Conservation (phyloP, 2,329 filamentous ascomycete species). For the Fusarium sambucinum region DNA sequence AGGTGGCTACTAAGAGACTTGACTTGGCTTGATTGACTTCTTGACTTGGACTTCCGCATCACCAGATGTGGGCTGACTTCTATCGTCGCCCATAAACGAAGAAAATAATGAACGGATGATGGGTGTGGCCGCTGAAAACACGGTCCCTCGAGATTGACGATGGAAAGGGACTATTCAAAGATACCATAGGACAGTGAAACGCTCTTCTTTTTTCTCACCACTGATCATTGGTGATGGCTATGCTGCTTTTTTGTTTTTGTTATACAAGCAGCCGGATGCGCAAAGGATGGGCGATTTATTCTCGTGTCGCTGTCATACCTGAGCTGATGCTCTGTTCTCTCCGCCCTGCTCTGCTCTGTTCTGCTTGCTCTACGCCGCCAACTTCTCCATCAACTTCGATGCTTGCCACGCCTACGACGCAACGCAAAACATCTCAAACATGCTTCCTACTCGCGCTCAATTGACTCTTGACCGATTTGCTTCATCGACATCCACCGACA, state of each 20-base stretch:
- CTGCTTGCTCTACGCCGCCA: neutral
- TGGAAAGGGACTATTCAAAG: slow-evolving; percentile 9
- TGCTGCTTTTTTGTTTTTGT: neutral
- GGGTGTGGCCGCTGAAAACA: slow-evolving; percentile 1
- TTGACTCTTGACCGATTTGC: neutral
- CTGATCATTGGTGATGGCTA: neutral
- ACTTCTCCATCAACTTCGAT: neutral
- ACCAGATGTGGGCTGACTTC: neutral
- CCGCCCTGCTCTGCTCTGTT: too few species aligned
- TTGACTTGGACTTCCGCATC: neutral
- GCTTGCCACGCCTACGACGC: neutral
- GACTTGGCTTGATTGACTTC: neutral
- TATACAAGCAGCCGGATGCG: neutral
- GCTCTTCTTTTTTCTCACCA: slow-evolving; percentile 6
- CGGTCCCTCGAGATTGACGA: neutral
- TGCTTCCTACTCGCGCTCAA: neutral
- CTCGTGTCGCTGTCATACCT: slow-evolving; percentile 1
- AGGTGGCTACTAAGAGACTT: slow-evolving; percentile 3
- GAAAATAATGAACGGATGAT: slow-evolving; percentile 5
- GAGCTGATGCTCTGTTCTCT: neutral
- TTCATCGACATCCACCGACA: neutral
- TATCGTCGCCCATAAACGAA: neutral
- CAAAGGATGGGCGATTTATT: slow-evolving; percentile 2
- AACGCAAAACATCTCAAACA: neutral
- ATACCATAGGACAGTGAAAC: slow-evolving; percentile 10